phyloP scores from a whole-genome alignment of 768 basidiomycete species.

The Lentinula detonsa region DNA sequence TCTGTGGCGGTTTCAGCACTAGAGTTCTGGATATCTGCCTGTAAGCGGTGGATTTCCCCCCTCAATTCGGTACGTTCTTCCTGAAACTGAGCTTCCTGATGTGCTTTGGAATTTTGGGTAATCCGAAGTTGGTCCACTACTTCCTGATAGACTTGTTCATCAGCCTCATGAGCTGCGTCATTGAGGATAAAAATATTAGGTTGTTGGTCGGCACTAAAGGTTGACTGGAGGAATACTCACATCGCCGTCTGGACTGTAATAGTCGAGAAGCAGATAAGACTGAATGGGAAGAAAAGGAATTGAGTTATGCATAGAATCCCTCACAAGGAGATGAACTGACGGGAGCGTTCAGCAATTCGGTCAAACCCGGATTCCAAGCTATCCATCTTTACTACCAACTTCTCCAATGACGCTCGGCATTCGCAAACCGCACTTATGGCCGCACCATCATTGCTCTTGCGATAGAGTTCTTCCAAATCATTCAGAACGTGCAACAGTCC shows the following conservation, averaged over 20 bases:
- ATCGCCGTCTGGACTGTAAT: constrained; percentile 60
- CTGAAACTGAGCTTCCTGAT: constrained; percentile 51
- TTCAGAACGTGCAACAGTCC: constrained; percentile 57
- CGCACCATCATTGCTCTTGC: constrained; percentile 34
- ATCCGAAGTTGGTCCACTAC: constrained; percentile 61
- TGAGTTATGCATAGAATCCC: constrained; percentile 2
- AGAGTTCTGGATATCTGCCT: constrained; percentile 33
- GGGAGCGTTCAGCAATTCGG: constrained; percentile 75
- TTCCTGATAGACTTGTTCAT: constrained; percentile 70
- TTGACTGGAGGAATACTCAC: constrained; percentile 36
- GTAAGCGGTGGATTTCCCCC: constrained; percentile 51
- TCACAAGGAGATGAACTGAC: constrained; percentile 37
- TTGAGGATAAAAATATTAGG: constrained; percentile 7
- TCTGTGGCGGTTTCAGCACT: constrained; percentile 34
- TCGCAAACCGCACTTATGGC: constrained; percentile 55
- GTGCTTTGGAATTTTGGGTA: constrained; percentile 48
- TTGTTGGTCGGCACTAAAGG: neutral
- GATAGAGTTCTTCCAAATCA: constrained; percentile 57
- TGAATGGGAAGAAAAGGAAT: constrained; percentile 19
- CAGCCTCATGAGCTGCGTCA: constrained; percentile 59
- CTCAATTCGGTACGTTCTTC: constrained; percentile 53
- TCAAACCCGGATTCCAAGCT: constrained; percentile 77
- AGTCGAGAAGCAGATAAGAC: constrained; percentile 75
- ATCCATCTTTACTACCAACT: constrained; percentile 73
- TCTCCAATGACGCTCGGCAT: constrained; percentile 57